Evolutionary conservation across 768 basidiomycete genomes (phyloP).

Genomic region (Mycena belliarum): DNA sequence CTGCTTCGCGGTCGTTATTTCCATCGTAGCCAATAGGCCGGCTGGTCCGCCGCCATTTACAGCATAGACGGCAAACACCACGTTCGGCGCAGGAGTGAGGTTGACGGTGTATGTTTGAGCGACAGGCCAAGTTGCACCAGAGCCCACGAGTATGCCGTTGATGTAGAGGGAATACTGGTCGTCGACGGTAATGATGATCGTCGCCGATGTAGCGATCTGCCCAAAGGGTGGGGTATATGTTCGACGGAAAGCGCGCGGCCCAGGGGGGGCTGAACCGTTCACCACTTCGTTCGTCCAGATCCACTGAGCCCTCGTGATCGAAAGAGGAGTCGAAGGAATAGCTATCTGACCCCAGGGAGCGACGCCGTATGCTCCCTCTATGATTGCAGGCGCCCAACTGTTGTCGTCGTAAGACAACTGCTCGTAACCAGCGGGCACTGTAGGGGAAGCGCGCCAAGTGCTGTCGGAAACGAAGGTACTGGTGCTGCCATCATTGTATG

Average conservation of each 20-base stretch:
- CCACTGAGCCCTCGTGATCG: constrained; percentile 28
- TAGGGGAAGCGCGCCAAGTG: constrained; percentile 29
- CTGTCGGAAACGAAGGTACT: constrained; percentile 31
- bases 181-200: constrained; percentile 27
- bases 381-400: constrained; percentile 30
- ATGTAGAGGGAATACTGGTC: constrained; percentile 30
- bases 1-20: constrained; percentile 18
- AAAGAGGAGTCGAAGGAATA: constrained; percentile 20
- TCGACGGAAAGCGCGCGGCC: constrained; percentile 31
- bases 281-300: constrained; percentile 34
- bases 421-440: constrained; percentile 29
- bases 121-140: constrained; percentile 13
- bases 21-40: constrained; percentile 21
- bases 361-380: constrained; percentile 19
- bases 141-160: constrained; percentile 29
- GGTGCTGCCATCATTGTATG: constrained; percentile 31
- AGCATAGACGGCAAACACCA: constrained; percentile 23
- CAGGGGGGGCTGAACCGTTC: constrained; percentile 20
- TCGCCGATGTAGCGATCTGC: constrained; percentile 24
- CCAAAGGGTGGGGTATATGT: constrained; percentile 25
- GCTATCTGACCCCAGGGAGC: constrained; percentile 14
- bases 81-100: constrained; percentile 12
- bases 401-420: constrained; percentile 31
- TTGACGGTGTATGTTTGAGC: constrained; percentile 22
- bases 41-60: constrained; percentile 11